phyloP scores from a whole-genome alignment of 208 protist species.

The Leptomonas seymouri region DNA sequence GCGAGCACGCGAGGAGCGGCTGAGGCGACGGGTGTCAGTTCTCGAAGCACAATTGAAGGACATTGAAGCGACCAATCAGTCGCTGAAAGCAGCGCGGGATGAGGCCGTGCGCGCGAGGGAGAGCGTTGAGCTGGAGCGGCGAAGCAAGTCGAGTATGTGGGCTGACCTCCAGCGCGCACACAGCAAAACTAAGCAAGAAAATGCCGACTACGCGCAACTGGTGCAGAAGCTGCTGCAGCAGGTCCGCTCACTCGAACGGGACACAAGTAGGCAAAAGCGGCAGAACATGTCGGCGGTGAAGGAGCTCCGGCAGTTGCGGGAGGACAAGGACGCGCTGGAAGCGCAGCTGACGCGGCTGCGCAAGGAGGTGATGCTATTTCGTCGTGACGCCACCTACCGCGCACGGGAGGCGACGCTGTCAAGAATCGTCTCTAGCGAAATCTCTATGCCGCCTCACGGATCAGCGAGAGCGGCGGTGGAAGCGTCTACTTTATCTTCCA shows the following conservation, averaged over 20 bases:
- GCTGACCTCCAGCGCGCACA: conserved; percentile 28
- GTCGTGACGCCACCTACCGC: conserved; percentile 26
- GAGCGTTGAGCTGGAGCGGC: conserved; percentile 25
- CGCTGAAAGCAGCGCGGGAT: conserved; percentile 4
- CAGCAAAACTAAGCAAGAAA: conserved; percentile 34
- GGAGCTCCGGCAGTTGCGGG: conserved; percentile 19
- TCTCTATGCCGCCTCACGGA: neutral
- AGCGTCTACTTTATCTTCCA: neutral
- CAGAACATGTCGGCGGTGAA: conserved; percentile 25
- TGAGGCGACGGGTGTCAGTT: conserved; percentile 20
- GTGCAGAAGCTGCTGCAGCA: conserved; percentile 50
- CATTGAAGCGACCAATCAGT: neutral
- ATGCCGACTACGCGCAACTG: conserved; percentile 45
- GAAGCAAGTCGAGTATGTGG: conserved; percentile 32
- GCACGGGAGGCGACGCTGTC: conserved; percentile 29
- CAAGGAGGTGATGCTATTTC: conserved; percentile 29
- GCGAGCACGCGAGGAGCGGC: conserved; percentile 29
- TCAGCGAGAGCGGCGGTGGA: neutral
- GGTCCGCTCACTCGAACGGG: conserved; percentile 44
- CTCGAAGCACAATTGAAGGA: conserved; percentile 36
- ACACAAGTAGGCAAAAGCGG: conserved; percentile 30
- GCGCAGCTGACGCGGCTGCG: conserved; percentile 16
- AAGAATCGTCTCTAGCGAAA: conserved; percentile 20
- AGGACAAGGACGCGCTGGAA: conserved; percentile 23
- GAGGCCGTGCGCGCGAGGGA: conserved; percentile 22